Evolutionary conservation across 2,329 filamentous ascomycete genomes (phyloP), one percentile per base, ranked within the genome.

Genomic region (Fusarium annulatum): DNA sequence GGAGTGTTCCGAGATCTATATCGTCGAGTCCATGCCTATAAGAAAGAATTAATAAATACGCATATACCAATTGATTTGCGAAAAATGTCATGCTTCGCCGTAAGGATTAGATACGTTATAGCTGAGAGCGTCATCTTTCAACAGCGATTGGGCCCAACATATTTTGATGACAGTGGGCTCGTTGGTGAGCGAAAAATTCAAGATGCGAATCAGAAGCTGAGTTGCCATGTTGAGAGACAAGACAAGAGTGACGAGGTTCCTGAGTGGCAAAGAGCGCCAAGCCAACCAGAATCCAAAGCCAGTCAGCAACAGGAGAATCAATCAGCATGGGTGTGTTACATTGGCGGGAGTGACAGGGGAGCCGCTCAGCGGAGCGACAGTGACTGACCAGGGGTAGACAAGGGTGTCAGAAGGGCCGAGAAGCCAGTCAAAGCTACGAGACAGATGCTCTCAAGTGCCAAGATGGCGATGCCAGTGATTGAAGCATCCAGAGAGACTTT

Each of bases 361-460:
- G 33, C 59, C 59, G 67, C 59, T 56, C 49, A 64, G 43, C 39
- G 51, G 41, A 56, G 64, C 45, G 46, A 67, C 51, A 36, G 70
- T 71, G 74, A 73, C 58, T 55, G 49, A 74, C 53, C 21, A 63
- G 71, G 74, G 46, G 51, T 30, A 34, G 66, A 49, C 72, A 33
- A 57, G 46, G 33, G 33, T 51, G 60, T 51, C 45, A 74, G 74
- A 78, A 77, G 70, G 76, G 46, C 70, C 76, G 75, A 77, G 58
- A 79, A 65, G 67, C 79, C 79, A 80, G 71, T 80, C 71, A 79
- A 49, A 75, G 36, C 42, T 53, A 57, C 41, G 52, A 64, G 60
- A 61, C 55, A 62, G 64, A 62, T 67, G 71, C 64, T 69, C 26
- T 62, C 66, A 57, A 28, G 68, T 72, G 57, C 64, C 64, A 38